Evolutionary conservation across 208 protist species (phyloP), one percentile per base, ranked within the genome.

Genomic region (Histomonas meleagridis): DNA sequence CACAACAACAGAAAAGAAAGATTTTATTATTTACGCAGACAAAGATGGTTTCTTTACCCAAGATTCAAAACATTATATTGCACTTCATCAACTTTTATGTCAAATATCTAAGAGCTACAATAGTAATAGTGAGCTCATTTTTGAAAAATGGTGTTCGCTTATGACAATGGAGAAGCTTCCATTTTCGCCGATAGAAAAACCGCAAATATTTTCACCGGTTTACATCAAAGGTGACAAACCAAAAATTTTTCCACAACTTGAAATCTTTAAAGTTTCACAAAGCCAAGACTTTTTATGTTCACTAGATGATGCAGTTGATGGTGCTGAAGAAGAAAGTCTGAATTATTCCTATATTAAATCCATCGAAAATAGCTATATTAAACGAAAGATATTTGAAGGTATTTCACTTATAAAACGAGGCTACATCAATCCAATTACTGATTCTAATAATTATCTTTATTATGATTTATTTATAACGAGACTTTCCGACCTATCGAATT

Each of bases 301-400:
- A n/a, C 60, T 65, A n/a, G 76, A 86, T 55, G 76, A 86, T 55
- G 10, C 55, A 12, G 55, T 86, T 40, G 76, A 86, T 53, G 43
- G 16, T 55, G 40, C 46, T 38, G 16, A 12, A 86, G 23, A 32
- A 38, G 40, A 32, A 18, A 43, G 46, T 55, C 18, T 38, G 0
- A 14, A 51, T 49, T 40, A 86, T 26, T 12, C 38, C 18, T 51
- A 46, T 38, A 48, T 86, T 1, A 21, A 28, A 21, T 32, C 51
- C 51, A 14, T 86, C 16, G 76, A 86, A 55, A 23, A 32, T 9
- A 14, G 16, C 3, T 86, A 51, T 46, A 43, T 55, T 18, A 86
- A 21, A n/a, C n/a, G n/a, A n/a, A 86, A 86, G 16, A 16, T 46
- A 1, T 14, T 86, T 55, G 46, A 86, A 16, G 76, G n/a, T 28